Conservation (phyloP, 2,329 filamentous ascomycete species). For the Calonectria montana region DNA sequence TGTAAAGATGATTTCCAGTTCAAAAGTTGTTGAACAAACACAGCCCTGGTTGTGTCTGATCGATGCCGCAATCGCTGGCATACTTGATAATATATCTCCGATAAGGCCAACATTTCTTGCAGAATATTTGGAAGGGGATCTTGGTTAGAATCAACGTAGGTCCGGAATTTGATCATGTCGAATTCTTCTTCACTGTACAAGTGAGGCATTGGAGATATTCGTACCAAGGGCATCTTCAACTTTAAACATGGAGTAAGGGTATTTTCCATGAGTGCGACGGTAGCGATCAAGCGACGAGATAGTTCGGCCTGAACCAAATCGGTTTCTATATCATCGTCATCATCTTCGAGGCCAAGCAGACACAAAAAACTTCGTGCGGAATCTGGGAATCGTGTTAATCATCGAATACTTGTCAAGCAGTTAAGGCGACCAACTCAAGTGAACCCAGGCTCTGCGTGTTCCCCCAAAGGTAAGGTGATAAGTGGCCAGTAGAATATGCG, state of each 20-base stretch:
- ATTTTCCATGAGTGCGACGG: background rate
- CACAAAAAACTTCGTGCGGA: background rate
- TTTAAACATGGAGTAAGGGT: background rate
- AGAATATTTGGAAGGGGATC: background rate
- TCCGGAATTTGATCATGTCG: background rate
- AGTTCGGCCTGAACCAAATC: background rate
- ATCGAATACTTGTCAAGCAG: background rate
- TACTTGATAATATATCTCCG: background rate
- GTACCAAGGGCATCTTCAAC: background rate
- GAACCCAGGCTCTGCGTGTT: background rate
- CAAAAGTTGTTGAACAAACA: background rate
- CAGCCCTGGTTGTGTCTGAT: background rate
- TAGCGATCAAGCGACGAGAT: background rate
- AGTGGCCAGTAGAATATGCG: background rate
- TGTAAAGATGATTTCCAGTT: background rate
- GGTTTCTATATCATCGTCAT: background rate
- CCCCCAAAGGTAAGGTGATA: conserved; percentile 11
- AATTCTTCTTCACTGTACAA: background rate
- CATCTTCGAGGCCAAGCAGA: background rate
- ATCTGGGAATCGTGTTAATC: background rate
- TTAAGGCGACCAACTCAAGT: background rate
- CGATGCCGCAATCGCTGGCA: background rate
- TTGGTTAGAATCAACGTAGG: background rate
- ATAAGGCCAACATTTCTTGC: background rate
- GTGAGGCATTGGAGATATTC: background rate